Evolutionary conservation across 1,284 basidiomycete species (phyloP).

Genomic region (Trametes pubescens): DNA sequence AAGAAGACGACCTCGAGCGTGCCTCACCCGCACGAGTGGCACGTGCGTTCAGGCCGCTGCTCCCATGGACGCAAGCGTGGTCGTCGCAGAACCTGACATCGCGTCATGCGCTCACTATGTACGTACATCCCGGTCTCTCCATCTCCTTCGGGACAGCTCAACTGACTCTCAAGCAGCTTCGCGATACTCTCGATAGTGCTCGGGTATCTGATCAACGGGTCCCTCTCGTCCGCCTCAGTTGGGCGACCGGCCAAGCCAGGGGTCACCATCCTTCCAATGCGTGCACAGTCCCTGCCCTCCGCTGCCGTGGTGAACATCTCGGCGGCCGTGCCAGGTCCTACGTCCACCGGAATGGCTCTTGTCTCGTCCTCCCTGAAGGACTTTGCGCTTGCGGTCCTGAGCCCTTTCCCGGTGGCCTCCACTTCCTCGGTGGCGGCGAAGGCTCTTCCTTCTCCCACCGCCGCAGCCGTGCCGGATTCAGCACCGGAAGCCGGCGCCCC

Average conservation of each 20-base stretch:
- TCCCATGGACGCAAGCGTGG: slow-evolving; percentile 38
- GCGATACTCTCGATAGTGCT: slow-evolving; percentile 73
- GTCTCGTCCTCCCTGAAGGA: slow-evolving; percentile 60
- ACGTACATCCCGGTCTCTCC: slow-evolving; percentile 38
- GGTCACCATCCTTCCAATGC: slow-evolving; percentile 21
- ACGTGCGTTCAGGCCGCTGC: slow-evolving; percentile 55
- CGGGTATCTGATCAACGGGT: slow-evolving; percentile 65
- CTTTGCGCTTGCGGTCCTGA: slow-evolving; percentile 62
- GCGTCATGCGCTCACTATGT: slow-evolving; percentile 70
- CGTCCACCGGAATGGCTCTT: slow-evolving; percentile 43
- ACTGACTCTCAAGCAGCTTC: slow-evolving; percentile 51
- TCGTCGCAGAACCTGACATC: slow-evolving; percentile 42
- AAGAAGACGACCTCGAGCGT: slow-evolving; percentile 52
- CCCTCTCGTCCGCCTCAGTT: slow-evolving; percentile 12
- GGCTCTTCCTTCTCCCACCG: slow-evolving; percentile 31
- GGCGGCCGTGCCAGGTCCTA: slow-evolving; percentile 48
- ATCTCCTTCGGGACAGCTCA: neutral
- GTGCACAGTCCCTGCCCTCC: slow-evolving; percentile 16
- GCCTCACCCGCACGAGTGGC: slow-evolving; percentile 53
- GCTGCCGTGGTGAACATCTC: slow-evolving; percentile 32
- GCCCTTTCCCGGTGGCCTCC: slow-evolving; percentile 50
- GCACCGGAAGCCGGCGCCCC: slow-evolving; percentile 27
- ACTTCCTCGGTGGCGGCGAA: slow-evolving; percentile 36
- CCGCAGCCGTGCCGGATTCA: slow-evolving; percentile 14
- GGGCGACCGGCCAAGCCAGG: slow-evolving; percentile 21